Base-by-base conservation (phyloP, 1,284 basidiomycete species). In the Ganoderma leucocontextum region DNA sequence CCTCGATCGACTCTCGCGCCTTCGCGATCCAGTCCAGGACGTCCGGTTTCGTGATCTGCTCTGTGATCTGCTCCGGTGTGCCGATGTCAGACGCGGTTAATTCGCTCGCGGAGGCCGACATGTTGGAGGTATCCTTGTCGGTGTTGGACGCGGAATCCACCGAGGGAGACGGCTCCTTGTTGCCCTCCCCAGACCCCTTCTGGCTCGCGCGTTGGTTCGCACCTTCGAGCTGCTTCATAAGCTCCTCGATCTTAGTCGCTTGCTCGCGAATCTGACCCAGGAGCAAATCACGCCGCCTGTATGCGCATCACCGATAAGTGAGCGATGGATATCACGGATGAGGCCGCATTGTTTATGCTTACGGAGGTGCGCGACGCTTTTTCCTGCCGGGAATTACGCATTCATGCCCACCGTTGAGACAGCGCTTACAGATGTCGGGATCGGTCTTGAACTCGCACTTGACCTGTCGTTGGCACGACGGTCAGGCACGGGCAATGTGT, bases 301-400 rank as follows among this genome's bases (percentile, higher is more conserved):
- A 67, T 63, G 62, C 19, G 33, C 58, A 41, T 41, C 22, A 39
- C 3, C n/a, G 12, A 10, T 6, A 10, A 0, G 12, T 58, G 55
- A 38, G 52, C 35, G n/a, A 38, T 12, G 19, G 4, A 22, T 15
- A 13, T 12, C 39, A 29, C 38, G 42, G 22, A 47, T 13, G 4
- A 4, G 57, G 36, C 36, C 35, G 61, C 22, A 19, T 15, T 3
- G 42, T 10, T n/a, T 3, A 38, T 9, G 80, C 90, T 77, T 79
- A 93, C 92, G 91, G 92, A 64, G 91, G 91, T n/a, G 90, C 85
- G 63, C 89, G 83, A 67, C 91, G 88, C 73, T 91, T 90, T 79
- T 92, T 93, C 68, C 89, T 83, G n/a, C 91, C 91, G 38, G 91
- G 92, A 61, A 92, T 91, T 55, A 89, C 80, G 73, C 92, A 94